These are phyloP conservation scores for Helianthus tuberosus DNA, from an alignment of 129 eudicot species.

Conservation along the genomic window DNA sequence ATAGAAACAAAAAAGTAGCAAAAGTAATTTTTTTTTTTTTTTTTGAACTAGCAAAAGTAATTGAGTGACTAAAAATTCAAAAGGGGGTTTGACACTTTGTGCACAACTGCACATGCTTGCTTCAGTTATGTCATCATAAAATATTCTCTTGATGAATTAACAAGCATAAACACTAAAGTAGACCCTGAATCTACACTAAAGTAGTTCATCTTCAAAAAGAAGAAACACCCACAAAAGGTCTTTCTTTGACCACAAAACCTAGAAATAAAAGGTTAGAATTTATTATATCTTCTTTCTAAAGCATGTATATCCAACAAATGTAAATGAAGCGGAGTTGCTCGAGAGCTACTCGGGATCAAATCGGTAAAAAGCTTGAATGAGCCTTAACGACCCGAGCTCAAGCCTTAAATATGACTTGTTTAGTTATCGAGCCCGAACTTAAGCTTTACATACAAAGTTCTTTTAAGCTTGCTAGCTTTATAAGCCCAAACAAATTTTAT, in stretches of 20 bases:
- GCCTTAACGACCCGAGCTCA: no score
- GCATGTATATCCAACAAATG: background rate
- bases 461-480: no score
- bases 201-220: conserved; percentile 35
- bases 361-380: no score
- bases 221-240: conserved; percentile 27
- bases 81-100: conserved; percentile 17
- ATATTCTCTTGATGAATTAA: conserved; percentile 17
- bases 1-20: conserved; percentile 3
- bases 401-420: no score
- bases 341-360: no score
- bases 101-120: conserved; percentile 24
- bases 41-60: background rate
- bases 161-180: conserved; percentile 27
- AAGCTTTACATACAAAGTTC: no score
- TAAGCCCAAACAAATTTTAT: no score
- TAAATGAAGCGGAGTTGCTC: no score
- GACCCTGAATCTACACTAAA: conserved; percentile 30
- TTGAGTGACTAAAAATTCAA: conserved; percentile 8
- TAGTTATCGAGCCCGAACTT: no score
- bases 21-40: background rate
- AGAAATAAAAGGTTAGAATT: background rate
- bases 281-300: conserved; percentile 3
- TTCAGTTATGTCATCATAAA: conserved; percentile 20
- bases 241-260: conserved; percentile 11